Base-by-base conservation (phyloP, 805 yeast species). In the Sugiyamaella floridensis region DNA sequence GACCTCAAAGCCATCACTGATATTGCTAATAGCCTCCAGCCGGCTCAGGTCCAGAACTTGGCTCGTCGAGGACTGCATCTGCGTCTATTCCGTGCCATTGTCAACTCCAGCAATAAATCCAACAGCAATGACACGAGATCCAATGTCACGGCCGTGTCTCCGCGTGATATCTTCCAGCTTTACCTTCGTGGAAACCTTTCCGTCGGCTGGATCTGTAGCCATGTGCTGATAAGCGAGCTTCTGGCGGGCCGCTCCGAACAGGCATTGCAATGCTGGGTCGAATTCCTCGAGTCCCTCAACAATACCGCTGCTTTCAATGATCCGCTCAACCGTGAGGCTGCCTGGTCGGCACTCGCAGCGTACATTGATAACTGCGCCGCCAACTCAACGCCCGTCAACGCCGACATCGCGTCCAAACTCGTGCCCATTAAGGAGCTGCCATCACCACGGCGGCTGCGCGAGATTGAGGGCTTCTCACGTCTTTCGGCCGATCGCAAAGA, bases 201-300 rank as follows among this genome's bases (percentile, higher is more conserved):
- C 11, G 41, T 45, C 15, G 63, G 63, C 34, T 60, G 62, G 62
- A 56, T 59, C 42, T 57, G 61, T 37, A 57, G 65, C 2, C 48
- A 57, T 19, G 53, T 61, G 5, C 60, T 63, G 22, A 50, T 63
- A 50, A 29, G 54, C 28, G 61, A 63, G 22, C 46, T 67, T 12
- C 48, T 56, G 34, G 47, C 50, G 1, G 66, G 63, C 22, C 26
- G 49, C 37, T 58, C 62, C 9, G 60, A 60, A n/a, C 44, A 49
- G 41, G 70, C 63, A 14, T 50, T 66, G 10, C 67, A 67, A 44
- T 53, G 60, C 15, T 67, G 71, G 71, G 66, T 67, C 28, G 60
- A 60, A 18, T 59, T 65, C 44, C 58, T 65, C n/a, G 70, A 67
- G 54, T 52, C 58, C 2, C 54, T 65, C 16, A 60, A 62, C 8